Percentiles rank a stretch among this genome's conserved stretches.
Evolutionary conservation across 129 eudicot species (phyloP).

Genomic region (Chrysanthemum makinoi): DNA sequence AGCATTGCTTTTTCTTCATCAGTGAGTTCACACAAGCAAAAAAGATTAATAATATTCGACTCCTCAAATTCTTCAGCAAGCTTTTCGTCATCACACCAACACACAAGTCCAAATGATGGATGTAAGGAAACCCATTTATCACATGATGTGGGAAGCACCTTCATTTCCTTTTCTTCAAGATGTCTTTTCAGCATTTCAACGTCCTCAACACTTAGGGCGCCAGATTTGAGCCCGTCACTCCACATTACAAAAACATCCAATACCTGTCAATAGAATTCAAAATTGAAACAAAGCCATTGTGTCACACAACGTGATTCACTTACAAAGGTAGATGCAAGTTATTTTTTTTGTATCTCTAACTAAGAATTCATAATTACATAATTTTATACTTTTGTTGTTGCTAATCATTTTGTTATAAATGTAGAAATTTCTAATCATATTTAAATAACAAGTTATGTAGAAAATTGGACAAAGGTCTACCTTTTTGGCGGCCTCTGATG

Average conservation of each 20-base stretch:
- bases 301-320: neutral
- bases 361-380: too few species aligned
- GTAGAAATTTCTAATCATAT: too few species aligned
- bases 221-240: constrained; percentile 63
- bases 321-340: neutral
- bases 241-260: constrained; percentile 61
- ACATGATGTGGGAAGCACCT: constrained; percentile 72
- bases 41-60: constrained; percentile 49
- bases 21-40: constrained; percentile 55
- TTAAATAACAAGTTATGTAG: too few species aligned
- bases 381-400: too few species aligned
- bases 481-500: constrained; percentile 59
- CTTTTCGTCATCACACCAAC: constrained; percentile 82
- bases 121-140: constrained; percentile 93
- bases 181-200: constrained; percentile 50
- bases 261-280: constrained; percentile 41
- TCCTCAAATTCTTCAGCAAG: constrained; percentile 65
- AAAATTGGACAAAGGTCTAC: constrained; percentile 23
- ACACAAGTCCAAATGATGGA: constrained; percentile 66
- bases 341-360: neutral
- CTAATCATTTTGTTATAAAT: too few species aligned
- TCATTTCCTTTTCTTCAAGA: constrained; percentile 45
- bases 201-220: constrained; percentile 53
- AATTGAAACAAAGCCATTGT: neutral
- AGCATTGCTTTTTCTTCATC: constrained; percentile 55